Evolutionary conservation across 2,329 filamentous ascomycete genomes (phyloP).

Genomic region (Ophiognomonia clavigignenti-juglandacearum): DNA sequence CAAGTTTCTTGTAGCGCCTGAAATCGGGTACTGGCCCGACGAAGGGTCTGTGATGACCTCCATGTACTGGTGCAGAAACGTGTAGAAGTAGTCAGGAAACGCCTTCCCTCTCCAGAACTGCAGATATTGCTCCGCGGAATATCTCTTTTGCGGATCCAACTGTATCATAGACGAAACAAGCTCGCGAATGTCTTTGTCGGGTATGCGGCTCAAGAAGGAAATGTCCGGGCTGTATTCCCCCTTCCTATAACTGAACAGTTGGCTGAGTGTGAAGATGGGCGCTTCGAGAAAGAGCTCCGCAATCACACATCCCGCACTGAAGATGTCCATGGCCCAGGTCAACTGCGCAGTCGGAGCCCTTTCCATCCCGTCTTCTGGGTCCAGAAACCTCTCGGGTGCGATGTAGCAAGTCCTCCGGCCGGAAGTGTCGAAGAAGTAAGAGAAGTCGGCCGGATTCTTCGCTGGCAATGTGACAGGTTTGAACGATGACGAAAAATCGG

Average conservation of each 20-base stretch:
- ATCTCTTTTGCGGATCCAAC: constrained; percentile 83
- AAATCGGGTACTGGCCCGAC: constrained; percentile 68
- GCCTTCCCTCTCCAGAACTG: constrained; percentile 88
- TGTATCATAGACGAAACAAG: constrained; percentile 96
- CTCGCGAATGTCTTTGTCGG: constrained; percentile 79
- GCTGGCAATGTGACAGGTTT: constrained; percentile 92
- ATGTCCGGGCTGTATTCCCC: constrained; percentile 87
- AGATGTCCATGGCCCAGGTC: constrained; percentile 97
- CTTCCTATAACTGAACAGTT: constrained; percentile 89
- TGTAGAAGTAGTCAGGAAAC: constrained; percentile 96
- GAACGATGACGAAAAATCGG: constrained; percentile 95
- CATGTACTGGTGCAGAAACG: constrained; percentile 97
- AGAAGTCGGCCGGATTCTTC: constrained; percentile 95
- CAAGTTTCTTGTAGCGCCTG: constrained; percentile 64
- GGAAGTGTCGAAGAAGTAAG: constrained; percentile 94
- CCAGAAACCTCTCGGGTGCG: constrained; percentile 86
- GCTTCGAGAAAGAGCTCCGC: constrained; percentile 93
- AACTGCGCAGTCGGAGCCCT: constrained; percentile 45
- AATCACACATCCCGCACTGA: constrained; percentile 94
- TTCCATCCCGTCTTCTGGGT: constrained; percentile 57
- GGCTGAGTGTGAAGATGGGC: constrained; percentile 95
- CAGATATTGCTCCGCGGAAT: constrained; percentile 89
- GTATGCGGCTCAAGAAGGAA: constrained; percentile 77
- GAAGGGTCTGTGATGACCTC: constrained; percentile 88
- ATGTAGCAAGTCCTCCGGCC: constrained; percentile 90